These are phyloP conservation scores for Pleomassaria siparia DNA, from an alignment of 2,329 filamentous ascomycete genomes.

Conservation along the genomic window DNA sequence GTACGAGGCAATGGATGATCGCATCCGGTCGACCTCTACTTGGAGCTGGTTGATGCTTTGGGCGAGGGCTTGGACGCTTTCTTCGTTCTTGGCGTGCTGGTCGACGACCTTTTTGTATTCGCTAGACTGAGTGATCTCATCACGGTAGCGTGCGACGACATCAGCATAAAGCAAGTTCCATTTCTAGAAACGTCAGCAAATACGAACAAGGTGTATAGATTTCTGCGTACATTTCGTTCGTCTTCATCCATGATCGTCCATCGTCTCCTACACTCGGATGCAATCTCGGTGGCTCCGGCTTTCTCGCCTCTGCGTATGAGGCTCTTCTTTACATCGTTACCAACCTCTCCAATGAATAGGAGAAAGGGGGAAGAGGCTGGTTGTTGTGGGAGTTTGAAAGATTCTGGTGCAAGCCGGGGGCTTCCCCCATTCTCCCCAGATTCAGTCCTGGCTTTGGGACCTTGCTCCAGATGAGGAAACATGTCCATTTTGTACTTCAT, in stretches of 20 bases:
- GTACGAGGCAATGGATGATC: slow-evolving; percentile 29
- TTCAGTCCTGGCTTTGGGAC: slow-evolving; percentile 16
- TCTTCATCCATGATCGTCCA: slow-evolving; percentile 45
- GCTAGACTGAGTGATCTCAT: slow-evolving; percentile 40
- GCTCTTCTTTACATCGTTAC: slow-evolving; percentile 42
- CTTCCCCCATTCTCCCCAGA: slow-evolving; percentile 15
- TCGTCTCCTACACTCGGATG: slow-evolving; percentile 42
- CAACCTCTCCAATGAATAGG: slow-evolving; percentile 44
- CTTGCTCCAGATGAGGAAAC: slow-evolving; percentile 25
- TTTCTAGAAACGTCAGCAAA: slow-evolving; percentile 33
- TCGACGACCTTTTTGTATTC: slow-evolving; percentile 41
- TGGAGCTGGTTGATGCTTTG: slow-evolving; percentile 45
- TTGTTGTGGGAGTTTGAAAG: slow-evolving; percentile 40
- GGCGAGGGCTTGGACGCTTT: slow-evolving; percentile 43
- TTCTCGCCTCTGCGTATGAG: slow-evolving; percentile 40
- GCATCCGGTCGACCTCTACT: slow-evolving; percentile 43
- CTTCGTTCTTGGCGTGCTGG: slow-evolving; percentile 41
- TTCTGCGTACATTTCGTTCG: slow-evolving; percentile 36
- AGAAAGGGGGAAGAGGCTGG: slow-evolving; percentile 44
- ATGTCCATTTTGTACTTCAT: slow-evolving; percentile 42
- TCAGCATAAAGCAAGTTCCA: slow-evolving; percentile 46
- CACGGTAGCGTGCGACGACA: slow-evolving; percentile 42
- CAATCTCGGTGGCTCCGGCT: slow-evolving; percentile 44
- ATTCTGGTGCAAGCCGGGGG: slow-evolving; percentile 26
- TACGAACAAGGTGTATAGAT: background rate